phyloP scores from a whole-genome alignment of 176 grass and related monocot genomes.

The Aegilops bicornis region DNA sequence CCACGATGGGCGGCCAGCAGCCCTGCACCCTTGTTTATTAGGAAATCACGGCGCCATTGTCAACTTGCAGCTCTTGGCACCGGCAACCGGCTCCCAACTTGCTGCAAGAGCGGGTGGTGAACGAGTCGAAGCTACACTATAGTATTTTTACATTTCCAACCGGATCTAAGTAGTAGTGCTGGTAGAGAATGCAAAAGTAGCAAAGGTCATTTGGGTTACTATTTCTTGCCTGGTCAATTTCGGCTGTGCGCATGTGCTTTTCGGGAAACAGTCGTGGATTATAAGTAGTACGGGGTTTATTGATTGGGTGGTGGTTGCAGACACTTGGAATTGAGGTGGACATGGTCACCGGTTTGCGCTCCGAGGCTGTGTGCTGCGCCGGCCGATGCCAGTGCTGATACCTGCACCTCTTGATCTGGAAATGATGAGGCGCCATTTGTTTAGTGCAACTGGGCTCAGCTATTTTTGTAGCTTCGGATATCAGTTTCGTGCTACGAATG shows the following conservation, averaged over 20 bases:
- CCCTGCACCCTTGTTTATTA: background rate
- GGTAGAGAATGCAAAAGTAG: background rate
- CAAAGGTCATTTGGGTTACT: background rate
- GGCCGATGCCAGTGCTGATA: background rate
- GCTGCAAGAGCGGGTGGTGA: background rate
- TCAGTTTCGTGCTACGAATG: too few species aligned
- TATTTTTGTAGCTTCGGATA: too few species aligned
- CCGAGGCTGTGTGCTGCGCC: background rate
- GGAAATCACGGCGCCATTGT: too few species aligned
- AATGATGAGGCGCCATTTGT: conserved; percentile 4
- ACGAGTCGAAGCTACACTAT: background rate
- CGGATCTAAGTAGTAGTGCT: background rate
- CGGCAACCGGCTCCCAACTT: background rate
- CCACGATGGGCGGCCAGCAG: background rate
- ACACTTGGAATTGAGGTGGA: conserved; percentile 3
- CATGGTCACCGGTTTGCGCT: background rate
- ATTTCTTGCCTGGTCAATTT: background rate
- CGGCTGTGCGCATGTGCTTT: background rate
- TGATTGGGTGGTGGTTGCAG: background rate
- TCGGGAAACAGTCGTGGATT: background rate
- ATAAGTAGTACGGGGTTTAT: too few species aligned
- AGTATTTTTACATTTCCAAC: background rate
- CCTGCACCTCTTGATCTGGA: background rate
- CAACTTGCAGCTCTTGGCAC: background rate
- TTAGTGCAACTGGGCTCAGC: background rate